These are phyloP conservation scores for Boletus nobilissimus DNA, from an alignment of 1,284 basidiomycete genomes.

Conservation along the genomic window DNA sequence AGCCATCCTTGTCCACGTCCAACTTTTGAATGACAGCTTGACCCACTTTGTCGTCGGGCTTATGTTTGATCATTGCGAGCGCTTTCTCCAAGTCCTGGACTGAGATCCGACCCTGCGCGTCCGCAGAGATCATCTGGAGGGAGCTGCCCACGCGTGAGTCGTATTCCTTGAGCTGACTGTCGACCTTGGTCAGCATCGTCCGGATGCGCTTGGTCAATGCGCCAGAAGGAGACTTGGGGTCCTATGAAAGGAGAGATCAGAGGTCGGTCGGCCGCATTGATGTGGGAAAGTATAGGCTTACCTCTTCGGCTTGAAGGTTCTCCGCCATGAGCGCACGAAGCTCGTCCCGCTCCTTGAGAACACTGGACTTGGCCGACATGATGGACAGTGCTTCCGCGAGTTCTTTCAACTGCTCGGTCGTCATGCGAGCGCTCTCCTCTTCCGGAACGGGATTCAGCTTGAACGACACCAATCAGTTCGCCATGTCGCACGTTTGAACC, in stretches of 20 bases:
- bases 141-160: slow-evolving; percentile 91
- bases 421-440: slow-evolving; percentile 90
- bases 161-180: slow-evolving; percentile 92
- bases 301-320: slow-evolving; percentile 89
- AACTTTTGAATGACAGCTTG: slow-evolving; percentile 92
- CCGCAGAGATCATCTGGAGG: slow-evolving; percentile 94
- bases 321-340: slow-evolving; percentile 91
- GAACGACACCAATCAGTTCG: not conserved
- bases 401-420: slow-evolving; percentile 94
- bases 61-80: slow-evolving; percentile 93
- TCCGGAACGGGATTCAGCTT: slow-evolving; percentile 60
- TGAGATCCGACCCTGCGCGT: slow-evolving; percentile 91
- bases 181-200: slow-evolving; percentile 95
- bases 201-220: slow-evolving; percentile 94
- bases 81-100: slow-evolving; percentile 92
- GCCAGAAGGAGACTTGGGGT: slow-evolving; percentile 80
- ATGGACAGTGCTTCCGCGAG: slow-evolving; percentile 92
- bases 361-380: slow-evolving; percentile 94
- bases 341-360: slow-evolving; percentile 95
- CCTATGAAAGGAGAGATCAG: slow-evolving; percentile 51
- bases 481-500: not conserved
- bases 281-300: slow-evolving; percentile 42
- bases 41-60: slow-evolving; percentile 90
- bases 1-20: slow-evolving; percentile 96
- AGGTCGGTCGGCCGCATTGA: slow-evolving; percentile 9